These are phyloP conservation scores for Aurantiochytrium sp. DNA, from an alignment of 108 stramenopile genomes.

Conservation along the genomic window DNA sequence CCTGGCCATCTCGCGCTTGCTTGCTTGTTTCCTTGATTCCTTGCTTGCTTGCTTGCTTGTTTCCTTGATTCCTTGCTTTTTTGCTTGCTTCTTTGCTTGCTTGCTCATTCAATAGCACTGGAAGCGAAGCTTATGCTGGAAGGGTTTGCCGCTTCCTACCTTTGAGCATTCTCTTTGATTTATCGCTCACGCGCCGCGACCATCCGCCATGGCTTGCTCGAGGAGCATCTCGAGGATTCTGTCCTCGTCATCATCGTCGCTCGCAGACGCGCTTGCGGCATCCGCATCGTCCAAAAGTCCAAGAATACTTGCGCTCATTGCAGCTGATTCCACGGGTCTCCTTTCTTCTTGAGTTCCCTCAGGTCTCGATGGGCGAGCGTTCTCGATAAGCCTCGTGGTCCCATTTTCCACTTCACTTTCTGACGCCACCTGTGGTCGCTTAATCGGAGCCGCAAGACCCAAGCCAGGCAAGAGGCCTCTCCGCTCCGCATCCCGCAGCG, in stretches of 20 bases:
- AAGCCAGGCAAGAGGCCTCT: not conserved
- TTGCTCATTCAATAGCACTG: not conserved
- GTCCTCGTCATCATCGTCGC: constrained; percentile 1
- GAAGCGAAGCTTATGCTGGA: not conserved
- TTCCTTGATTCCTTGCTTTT: too few relatives aligned
- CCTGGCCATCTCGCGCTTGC: not conserved
- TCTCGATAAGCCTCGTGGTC: not conserved
- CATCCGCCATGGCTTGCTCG: not conserved
- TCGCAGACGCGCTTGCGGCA: not conserved
- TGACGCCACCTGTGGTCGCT: not conserved
- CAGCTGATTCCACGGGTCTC: not conserved
- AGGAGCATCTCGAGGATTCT: not conserved
- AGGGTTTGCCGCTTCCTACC: too few relatives aligned
- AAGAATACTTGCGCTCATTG: not conserved
- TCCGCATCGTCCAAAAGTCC: not conserved
- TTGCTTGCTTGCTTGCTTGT: too few relatives aligned
- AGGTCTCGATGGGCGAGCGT: not conserved
- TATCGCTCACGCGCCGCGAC: too few relatives aligned
- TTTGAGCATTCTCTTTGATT: too few relatives aligned
- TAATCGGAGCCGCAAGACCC: not conserved
- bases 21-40: too few relatives aligned
- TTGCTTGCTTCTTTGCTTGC: too few relatives aligned
- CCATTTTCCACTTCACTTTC: not conserved
- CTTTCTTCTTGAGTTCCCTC: too few relatives aligned
- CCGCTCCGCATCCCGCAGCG: not conserved